Percentiles rank a stretch among this genome's conserved stretches.
phyloP scores from a whole-genome alignment of 2,329 filamentous ascomycete species.

The Diaporthe ampelina region DNA sequence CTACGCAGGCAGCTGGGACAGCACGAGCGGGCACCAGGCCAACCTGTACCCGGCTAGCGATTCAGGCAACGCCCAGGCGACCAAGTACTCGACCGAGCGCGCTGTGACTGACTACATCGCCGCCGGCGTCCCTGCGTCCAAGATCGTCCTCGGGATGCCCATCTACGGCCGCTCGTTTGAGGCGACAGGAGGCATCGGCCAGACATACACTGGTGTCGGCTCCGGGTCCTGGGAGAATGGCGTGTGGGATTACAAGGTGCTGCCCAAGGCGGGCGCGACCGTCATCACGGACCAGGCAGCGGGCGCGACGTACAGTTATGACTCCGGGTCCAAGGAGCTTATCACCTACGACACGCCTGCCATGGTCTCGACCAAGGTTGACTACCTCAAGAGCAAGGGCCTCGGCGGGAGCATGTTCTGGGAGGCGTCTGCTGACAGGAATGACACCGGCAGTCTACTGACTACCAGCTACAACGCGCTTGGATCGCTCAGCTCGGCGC shows the following conservation, averaged over 20 bases:
- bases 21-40: conserved; percentile 75
- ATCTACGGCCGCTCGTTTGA: conserved; percentile 83
- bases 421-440: conserved; percentile 81
- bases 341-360: conserved; percentile 79
- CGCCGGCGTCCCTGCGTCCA: conserved; percentile 72
- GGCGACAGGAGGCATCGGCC: conserved; percentile 74
- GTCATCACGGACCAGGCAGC: conserved; percentile 70
- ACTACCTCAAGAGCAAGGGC: conserved; percentile 72
- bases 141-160: conserved; percentile 84
- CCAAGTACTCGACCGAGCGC: conserved; percentile 77
- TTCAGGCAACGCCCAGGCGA: conserved; percentile 65
- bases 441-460: conserved; percentile 72
- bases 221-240: conserved; percentile 80
- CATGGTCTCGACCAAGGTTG: conserved; percentile 72
- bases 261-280: conserved; percentile 73
- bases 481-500: conserved; percentile 59
- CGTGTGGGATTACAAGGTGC: conserved; percentile 84
- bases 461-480: conserved; percentile 57
- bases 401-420: conserved; percentile 89
- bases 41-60: conserved; percentile 73
- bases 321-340: conserved; percentile 70
- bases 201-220: conserved; percentile 74
- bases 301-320: conserved; percentile 80
- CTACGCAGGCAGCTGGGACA: conserved; percentile 78
- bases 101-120: conserved; percentile 76